Evolutionary conservation across 2,329 filamentous ascomycete genomes (phyloP).

Genomic region (Penicillium sp.): DNA sequence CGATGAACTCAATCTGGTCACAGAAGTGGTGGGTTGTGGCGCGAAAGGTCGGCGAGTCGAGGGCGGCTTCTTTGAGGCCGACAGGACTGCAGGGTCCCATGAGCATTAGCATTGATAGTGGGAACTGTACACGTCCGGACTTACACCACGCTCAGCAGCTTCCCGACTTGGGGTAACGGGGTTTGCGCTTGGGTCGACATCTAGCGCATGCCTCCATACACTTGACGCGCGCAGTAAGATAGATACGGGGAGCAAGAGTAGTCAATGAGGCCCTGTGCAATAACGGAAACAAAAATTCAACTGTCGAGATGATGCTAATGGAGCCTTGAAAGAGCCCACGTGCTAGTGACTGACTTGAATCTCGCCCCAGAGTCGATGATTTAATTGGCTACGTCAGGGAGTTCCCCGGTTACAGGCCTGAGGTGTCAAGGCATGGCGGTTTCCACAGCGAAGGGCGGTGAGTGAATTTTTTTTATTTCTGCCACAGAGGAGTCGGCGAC

Average conservation of each 20-base stretch:
- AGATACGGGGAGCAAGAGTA: neutral
- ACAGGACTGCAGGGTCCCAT: conserved; percentile 58
- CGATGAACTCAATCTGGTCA: conserved; percentile 85
- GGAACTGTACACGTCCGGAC: conserved; percentile 13
- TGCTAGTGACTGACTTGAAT: conserved; percentile 17
- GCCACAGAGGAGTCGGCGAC: conserved; percentile 6
- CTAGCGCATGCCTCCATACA: conserved; percentile 38
- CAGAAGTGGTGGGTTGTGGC: conserved; percentile 79
- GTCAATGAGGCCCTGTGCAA: neutral
- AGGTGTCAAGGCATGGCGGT: conserved; percentile 15
- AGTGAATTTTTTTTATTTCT: conserved; percentile 32
- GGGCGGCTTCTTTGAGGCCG: conserved; percentile 84
- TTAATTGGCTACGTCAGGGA: conserved; percentile 38
- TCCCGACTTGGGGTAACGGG: conserved; percentile 40
- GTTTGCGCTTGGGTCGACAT: conserved; percentile 40
- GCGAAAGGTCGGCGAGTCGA: conserved; percentile 94
- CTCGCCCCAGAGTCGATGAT: conserved; percentile 23
- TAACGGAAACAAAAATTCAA: conserved; percentile 1
- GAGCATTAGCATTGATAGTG: conserved; percentile 11
- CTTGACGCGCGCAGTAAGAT: conserved; percentile 19
- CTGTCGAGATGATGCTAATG: conserved; percentile 8
- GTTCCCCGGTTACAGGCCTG: conserved; percentile 10
- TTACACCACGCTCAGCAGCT: conserved; percentile 46
- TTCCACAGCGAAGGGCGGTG: conserved; percentile 23
- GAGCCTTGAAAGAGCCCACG: conserved; percentile 11